Base-by-base conservation (phyloP, 345 rosid species). In the Murraya paniculata region DNA sequence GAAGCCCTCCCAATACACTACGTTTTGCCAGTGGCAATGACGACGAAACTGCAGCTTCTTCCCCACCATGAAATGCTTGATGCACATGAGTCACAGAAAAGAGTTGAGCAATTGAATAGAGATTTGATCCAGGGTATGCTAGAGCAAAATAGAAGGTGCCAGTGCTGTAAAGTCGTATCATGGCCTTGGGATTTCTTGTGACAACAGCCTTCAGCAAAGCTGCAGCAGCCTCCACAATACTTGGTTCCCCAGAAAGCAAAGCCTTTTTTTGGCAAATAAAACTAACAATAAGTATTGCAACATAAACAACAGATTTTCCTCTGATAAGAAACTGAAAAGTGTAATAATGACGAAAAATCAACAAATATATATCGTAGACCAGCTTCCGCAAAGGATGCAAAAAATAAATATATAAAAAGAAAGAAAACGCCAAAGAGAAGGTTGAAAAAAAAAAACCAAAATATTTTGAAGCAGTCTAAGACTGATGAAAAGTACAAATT, bases 31-130 rank as follows among this genome's bases (percentile, higher is more conserved):
- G 91, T 74, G 98, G 98, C 79, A 96, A 80, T 67, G 99, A 94
- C 14, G 97, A 88, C 67, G 99, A 92, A 81, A 96, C 97, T 81
- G 99, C 97, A 82, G 99, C 99, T 85, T 96, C 98, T 88, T 96
- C 98, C 68, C 99, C 99, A 69, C 99, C 99, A 89, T 96, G 99
- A 83, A 96, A 96, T 74, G 99, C 98, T 91, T 96, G 99, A 88
- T 92, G 98, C 78, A 94, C 92, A 78, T 96, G 99, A 86, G 99
- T 96, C 56, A 82, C 91, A 9, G 95, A 85, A 86, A 96, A 96
- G 71, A 96, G 93, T 83, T 92, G 98, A 71, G 99, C 92, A 68
- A 96, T 94, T 27, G 98, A 88, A 75, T 81, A 85, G 73, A 96
- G 95, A 85, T 96, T 94, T 65, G 99, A 96, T 82, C 99, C 99